Conservation (phyloP, 148 eudicot species). For the Fagopyrum tataricum region DNA sequence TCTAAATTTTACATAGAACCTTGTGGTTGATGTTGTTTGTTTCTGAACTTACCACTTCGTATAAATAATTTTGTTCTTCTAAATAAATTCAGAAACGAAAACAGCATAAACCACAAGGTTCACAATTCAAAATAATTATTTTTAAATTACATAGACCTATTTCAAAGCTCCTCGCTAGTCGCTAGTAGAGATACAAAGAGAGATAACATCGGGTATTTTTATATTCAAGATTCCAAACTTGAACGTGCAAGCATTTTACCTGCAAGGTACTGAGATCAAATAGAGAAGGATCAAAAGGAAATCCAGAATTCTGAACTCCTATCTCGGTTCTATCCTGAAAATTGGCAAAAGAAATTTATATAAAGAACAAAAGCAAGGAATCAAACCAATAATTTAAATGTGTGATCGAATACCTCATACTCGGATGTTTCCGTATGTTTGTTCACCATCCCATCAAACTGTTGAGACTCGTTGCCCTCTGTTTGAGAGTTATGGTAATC, state of each 20-base stretch:
- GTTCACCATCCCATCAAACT: background rate
- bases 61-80: background rate
- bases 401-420: background rate
- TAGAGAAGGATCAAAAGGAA: conserved; percentile 5
- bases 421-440: conserved; percentile 8
- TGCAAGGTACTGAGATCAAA: conserved; percentile 1
- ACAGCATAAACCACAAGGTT: background rate
- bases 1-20: no score
- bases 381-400: no score
- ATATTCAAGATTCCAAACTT: background rate
- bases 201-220: background rate
- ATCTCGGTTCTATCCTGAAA: conserved; percentile 5
- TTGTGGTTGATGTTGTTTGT: no score
- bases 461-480: background rate
- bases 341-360: background rate
- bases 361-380: background rate
- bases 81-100: background rate
- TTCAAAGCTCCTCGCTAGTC: background rate
- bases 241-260: background rate
- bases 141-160: background rate
- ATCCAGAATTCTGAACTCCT: background rate
- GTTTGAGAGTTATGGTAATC: background rate
- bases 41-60: background rate
- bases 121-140: background rate
- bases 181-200: background rate